Evolutionary conservation across 2,329 filamentous ascomycete species (phyloP), one percentile per base, ranked within the genome.

Genomic region (Botrytis pseudocinerea): DNA sequence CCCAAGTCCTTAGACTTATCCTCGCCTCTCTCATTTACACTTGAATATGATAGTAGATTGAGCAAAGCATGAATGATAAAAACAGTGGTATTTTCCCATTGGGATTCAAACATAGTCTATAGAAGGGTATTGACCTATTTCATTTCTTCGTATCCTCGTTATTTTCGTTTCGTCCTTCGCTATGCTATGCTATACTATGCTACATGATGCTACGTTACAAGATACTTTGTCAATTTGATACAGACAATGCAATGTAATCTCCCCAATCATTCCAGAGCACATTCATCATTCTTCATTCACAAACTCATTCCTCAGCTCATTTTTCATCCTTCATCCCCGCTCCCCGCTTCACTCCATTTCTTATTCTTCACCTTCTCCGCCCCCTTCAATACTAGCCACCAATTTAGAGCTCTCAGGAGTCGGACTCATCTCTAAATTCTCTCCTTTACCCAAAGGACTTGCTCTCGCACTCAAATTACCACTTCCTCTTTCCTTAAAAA

Each of bases 391-490:
- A 51, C 54, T n/a, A 32, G 25, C 40, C 16, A 46, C 54, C 51
- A 64, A 65, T 20, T 12, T 61, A 16, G 54, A 28, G 25, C 14
- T 38, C 22, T 54, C 40, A n/a, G 54, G 4, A 42, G 42, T 57
- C 22, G 28, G 35, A 51, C 54, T 69, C 20, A 9, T 70, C 16
- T 63, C 59, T 25, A 60, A 28, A 48, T 66, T 63, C 51, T 51
- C 69, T 44, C 64, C 66, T 32, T 46, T 73, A 6, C 66, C 46
- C 14, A 73, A 40, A 14, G 71, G 66, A 28, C 71, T 73, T 18
- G 40, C 71, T 70, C 35, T 70, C 16, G 10, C 6, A 22, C 40
- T 59, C 38, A 38, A 9, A 8, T 14, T 66, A 38, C 64, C 32
- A 22, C 63, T 38, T 22, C 44, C 57, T 40, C 35, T 28, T n/a